These are phyloP conservation scores for Posidonia australis DNA, from an alignment of 106 monocot genomes.

Conservation along the genomic window DNA sequence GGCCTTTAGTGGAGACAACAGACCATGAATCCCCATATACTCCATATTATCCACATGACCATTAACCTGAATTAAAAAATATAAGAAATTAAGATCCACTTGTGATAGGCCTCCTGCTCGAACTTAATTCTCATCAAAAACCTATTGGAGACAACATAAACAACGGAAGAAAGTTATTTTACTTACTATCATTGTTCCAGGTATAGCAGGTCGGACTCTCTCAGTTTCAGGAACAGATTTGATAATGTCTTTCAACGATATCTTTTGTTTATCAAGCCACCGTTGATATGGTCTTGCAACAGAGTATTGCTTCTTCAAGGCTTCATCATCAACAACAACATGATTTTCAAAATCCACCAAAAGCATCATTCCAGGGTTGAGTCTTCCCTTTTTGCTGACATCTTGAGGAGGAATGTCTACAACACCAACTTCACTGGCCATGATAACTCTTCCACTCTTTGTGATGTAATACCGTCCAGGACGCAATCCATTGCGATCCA, in stretches of 20 bases:
- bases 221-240: constrained; percentile 57
- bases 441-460: constrained; percentile 76
- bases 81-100: neutral
- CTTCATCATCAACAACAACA: constrained; percentile 87
- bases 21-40: constrained; percentile 65
- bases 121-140: neutral
- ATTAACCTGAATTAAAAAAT: constrained; percentile 20
- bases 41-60: constrained; percentile 42
- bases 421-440: constrained; percentile 99
- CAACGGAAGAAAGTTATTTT: neutral
- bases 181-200: constrained; percentile 58
- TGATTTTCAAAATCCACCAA: constrained; percentile 97
- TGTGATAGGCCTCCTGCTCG: neutral
- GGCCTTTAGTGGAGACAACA: constrained; percentile 80
- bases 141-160: neutral
- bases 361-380: constrained; percentile 99
- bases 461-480: constrained; percentile 96
- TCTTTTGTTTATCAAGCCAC: constrained; percentile 91
- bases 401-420: constrained; percentile 93
- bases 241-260: constrained; percentile 58
- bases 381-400: constrained; percentile 77
- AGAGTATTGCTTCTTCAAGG: constrained; percentile 90
- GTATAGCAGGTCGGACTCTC: constrained; percentile 37
- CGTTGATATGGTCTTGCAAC: constrained; percentile 75
- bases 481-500: constrained; percentile 93